phyloP scores from a whole-genome alignment of 768 basidiomycete species.

The Coprinellus micaceus region DNA sequence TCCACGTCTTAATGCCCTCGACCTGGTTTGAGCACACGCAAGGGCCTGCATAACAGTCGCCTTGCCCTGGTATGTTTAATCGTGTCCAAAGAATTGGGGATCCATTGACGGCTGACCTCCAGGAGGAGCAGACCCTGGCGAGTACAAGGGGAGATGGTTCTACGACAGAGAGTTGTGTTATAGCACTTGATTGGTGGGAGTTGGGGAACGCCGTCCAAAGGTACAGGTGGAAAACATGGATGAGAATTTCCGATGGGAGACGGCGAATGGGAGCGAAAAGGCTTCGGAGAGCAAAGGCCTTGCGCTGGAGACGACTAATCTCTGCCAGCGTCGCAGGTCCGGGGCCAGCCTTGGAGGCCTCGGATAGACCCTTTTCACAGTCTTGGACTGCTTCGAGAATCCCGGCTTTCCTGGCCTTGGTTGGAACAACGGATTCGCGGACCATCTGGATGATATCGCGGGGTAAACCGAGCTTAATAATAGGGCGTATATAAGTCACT shows the following conservation, averaged over 20 bases:
- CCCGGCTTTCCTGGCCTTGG: not conserved
- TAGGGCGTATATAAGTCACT: not conserved
- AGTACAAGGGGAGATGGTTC: not conserved
- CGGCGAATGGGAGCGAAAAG: conserved; percentile 1
- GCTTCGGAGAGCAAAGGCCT: not conserved
- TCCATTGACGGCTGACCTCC: not conserved
- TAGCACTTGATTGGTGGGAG: too few species aligned
- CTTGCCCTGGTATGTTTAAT: not conserved
- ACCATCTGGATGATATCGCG: not conserved
- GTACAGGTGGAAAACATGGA: not conserved
- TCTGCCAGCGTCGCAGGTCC: not conserved
- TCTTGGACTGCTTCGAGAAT: not conserved
- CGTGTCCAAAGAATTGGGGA: not conserved
- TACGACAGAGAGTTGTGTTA: not conserved
- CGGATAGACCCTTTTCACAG: not conserved
- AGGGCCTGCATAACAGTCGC: not conserved
- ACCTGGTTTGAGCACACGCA: not conserved
- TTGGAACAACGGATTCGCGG: not conserved
- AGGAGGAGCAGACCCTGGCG: not conserved
- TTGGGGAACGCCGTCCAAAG: too few species aligned
- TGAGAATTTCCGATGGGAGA: not conserved
- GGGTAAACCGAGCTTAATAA: not conserved
- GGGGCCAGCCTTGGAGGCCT: not conserved
- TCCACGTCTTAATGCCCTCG: not conserved
- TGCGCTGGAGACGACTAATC: not conserved